These are phyloP conservation scores for Zelopaecilomyces penicillatus DNA, from an alignment of 2,329 filamentous ascomycete genomes.

Conservation along the genomic window DNA sequence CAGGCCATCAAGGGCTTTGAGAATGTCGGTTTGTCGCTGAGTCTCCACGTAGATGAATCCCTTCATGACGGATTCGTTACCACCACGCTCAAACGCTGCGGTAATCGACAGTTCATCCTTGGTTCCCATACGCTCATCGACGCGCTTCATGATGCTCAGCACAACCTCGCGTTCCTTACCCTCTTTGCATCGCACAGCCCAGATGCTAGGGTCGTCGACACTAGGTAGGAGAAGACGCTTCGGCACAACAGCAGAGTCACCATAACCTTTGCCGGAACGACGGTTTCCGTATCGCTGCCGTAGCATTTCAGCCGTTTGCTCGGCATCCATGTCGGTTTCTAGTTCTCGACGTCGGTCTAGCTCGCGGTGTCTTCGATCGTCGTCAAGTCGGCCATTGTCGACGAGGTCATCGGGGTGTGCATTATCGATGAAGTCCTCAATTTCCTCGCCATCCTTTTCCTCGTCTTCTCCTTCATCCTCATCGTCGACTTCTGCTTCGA, in stretches of 20 bases:
- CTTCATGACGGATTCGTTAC: constrained; percentile 70
- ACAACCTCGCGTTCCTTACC: constrained; percentile 93
- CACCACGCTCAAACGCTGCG: constrained; percentile 83
- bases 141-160: constrained; percentile 77
- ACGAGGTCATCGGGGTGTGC: constrained; percentile 84
- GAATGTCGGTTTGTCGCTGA: constrained; percentile 74
- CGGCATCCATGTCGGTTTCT: constrained; percentile 80
- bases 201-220: constrained; percentile 93
- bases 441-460: constrained; percentile 78
- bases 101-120: constrained; percentile 79
- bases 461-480: constrained; percentile 84
- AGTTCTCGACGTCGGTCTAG: constrained; percentile 87
- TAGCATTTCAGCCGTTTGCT: constrained; percentile 81
- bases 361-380: constrained; percentile 88
- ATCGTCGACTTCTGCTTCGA: constrained; percentile 95
- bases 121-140: constrained; percentile 69
- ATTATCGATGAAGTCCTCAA: constrained; percentile 78
- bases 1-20: constrained; percentile 73
- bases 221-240: constrained; percentile 82
- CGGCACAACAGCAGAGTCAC: constrained; percentile 69
- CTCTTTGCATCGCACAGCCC: constrained; percentile 85
- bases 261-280: constrained; percentile 53
- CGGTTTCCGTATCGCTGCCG: constrained; percentile 82
- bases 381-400: constrained; percentile 70
- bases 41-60: constrained; percentile 96